Conservation (phyloP, 495 filamentous ascomycete species). For the Rhizodiscina lignyota region DNA sequence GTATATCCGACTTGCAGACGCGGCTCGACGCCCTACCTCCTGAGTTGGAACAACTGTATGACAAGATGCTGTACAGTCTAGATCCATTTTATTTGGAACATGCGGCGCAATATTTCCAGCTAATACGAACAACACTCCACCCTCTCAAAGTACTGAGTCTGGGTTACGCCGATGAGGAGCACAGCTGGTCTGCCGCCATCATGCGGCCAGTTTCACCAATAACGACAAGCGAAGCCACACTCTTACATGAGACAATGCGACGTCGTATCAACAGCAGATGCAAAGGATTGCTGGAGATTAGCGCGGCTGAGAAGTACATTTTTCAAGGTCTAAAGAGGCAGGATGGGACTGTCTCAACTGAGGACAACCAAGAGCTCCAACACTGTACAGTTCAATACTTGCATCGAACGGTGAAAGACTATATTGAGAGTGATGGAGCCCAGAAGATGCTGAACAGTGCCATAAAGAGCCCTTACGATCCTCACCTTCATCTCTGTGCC, state of each 20-base stretch:
- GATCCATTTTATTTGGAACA: neutral
- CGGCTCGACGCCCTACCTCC: slow-evolving; percentile 1
- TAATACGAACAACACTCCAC: no score
- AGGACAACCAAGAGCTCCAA: no score
- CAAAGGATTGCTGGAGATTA: no score
- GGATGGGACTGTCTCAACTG: no score
- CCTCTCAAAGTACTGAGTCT: neutral
- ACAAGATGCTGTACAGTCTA: slow-evolving; percentile 4
- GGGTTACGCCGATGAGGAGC: neutral
- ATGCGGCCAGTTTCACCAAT: neutral
- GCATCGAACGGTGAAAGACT: no score
- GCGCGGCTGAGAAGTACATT: no score
- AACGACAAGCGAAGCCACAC: neutral
- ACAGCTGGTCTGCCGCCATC: neutral
- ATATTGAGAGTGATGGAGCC: no score
- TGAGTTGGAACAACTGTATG: slow-evolving; percentile 4
- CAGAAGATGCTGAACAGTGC: no score
- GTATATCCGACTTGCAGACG: slow-evolving; percentile 3
- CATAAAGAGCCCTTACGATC: no score
- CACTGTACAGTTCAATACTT: no score
- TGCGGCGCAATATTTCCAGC: neutral
- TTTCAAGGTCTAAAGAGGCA: no score
- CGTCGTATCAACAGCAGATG: neutral
- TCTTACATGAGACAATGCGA: neutral
- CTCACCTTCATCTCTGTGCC: no score